A percentile compares a stretch with the other conserved stretches of the same genome.
Evolutionary conservation across 2,329 filamentous ascomycete species (phyloP).

Genomic region (Calonectria hawksworthii): DNA sequence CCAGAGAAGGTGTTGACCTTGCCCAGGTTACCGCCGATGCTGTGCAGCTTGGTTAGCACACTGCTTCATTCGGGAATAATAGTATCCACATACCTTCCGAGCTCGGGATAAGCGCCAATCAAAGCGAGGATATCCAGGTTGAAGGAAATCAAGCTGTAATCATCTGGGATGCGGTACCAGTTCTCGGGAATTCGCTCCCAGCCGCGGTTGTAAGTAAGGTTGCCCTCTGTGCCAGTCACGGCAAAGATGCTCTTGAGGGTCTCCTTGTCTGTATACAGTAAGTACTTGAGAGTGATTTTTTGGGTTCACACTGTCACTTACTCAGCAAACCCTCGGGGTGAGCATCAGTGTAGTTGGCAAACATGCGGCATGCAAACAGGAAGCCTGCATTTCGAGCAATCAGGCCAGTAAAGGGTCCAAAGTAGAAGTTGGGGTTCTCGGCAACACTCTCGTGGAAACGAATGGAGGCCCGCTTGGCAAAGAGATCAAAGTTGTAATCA

Average conservation of each 20-base stretch:
- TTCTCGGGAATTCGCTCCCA: conserved; percentile 65
- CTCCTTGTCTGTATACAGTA: conserved; percentile 43
- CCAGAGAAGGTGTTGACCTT: conserved; percentile 63
- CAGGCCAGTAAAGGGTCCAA: conserved; percentile 63
- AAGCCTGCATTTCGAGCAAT: conserved; percentile 61
- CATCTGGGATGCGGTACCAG: conserved; percentile 59
- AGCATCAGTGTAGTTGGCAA: conserved; percentile 59
- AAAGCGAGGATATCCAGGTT: conserved; percentile 54
- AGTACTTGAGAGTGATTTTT: not conserved
- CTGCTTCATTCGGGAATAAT: no score
- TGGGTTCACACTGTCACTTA: not conserved
- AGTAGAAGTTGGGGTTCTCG: conserved; percentile 68
- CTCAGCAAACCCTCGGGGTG: conserved; percentile 51
- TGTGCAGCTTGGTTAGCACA: conserved; percentile 30
- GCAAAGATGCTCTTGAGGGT: conserved; percentile 61
- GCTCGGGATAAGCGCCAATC: conserved; percentile 54
- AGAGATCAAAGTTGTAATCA: conserved; percentile 53
- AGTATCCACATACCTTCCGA: conserved; percentile 35
- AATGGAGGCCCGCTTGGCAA: conserved; percentile 50
- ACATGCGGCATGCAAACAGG: conserved; percentile 57
- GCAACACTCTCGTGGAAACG: conserved; percentile 61
- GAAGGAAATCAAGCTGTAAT: conserved; percentile 59
- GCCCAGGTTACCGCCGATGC: conserved; percentile 66
- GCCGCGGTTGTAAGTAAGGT: conserved; percentile 58
- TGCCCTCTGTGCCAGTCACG: conserved; percentile 56